Base-by-base conservation (phyloP, 2,329 filamentous ascomycete genomes). In the Sphaerostilbella broomeana region DNA sequence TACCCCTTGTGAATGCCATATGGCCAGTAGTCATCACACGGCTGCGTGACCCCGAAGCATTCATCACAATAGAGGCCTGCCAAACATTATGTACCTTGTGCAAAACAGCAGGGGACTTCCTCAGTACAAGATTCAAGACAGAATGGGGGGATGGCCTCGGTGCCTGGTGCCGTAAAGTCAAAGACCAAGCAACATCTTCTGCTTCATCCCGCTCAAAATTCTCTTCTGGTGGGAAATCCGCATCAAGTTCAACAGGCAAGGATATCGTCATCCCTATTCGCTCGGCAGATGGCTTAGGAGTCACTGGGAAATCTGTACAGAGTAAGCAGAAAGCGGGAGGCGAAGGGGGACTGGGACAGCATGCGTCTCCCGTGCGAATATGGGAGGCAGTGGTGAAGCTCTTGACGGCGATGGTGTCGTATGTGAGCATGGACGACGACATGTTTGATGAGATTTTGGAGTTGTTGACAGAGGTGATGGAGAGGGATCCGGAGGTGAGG, bases 1-100 rank as follows among this genome's bases (percentile, higher is more conserved):
- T 98, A 2, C 92, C 92, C 0, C 72, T 97, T 0, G 79, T 97
- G 50, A 92, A 97, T 60, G 81, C 84, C 3, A 69, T 97, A 6
- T 98, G 90, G 90, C 88, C 89, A 0, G 82, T 94, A 6, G 66
- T 95, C 5, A 65, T 82, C 2, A 69, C 72, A n/a, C 72, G 80
- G 17, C 66, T 87, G 5, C 75, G 79, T 48, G 84, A 87, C 47
- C 48, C 63, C 4, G 81, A 87, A 57, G 65, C 76, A 0, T 84
- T 79, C 53, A 75, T 95, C 8, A 74, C 75, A 3, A 73, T 83
- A 7, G 77, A 81, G 12, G 81, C 87, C 5, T 79, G 86, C 43
- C 70, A 79, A 11, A 75, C 86, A 1, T 67, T 97, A 3, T 68
- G 68, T 2, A 66, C 73, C 9, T 71, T 95, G 41, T 94, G 86